A percentile compares a stretch with the other conserved stretches of the same genome.
These are phyloP conservation scores for Epithemia pelagica DNA, from an alignment of 108 stramenopile genomes.

Conservation along the genomic window DNA sequence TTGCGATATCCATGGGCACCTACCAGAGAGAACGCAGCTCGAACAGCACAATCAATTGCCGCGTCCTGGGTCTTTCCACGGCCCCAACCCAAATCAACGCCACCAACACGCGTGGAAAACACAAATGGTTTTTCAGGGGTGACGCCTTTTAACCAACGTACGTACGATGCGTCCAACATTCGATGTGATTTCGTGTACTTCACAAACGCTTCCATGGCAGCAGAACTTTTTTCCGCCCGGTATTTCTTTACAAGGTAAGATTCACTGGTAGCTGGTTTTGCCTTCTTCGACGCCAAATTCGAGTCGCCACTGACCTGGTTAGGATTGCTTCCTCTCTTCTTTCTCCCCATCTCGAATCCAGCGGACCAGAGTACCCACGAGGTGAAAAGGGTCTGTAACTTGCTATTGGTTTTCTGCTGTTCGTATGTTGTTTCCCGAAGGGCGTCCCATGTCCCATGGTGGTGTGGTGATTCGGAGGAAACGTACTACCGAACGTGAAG, in stretches of 20 bases:
- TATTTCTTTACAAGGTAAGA: constrained; percentile 77
- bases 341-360: constrained; percentile 9
- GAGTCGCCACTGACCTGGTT: neutral
- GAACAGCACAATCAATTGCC: constrained; percentile 71
- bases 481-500: too few species aligned
- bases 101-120: constrained; percentile 68
- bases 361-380: too few species aligned
- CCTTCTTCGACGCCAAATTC: neutral
- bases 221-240: constrained; percentile 62
- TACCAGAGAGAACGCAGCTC: constrained; percentile 77
- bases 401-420: too few species aligned
- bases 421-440: too few species aligned
- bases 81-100: constrained; percentile 74
- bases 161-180: constrained; percentile 77
- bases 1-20: constrained; percentile 83
- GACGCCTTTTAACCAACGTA: constrained; percentile 51
- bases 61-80: constrained; percentile 69
- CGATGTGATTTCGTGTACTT: constrained; percentile 82
- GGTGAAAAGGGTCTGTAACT: too few species aligned
- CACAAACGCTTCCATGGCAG: constrained; percentile 77
- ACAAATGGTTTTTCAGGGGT: constrained; percentile 70
- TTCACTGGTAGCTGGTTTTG: constrained; percentile 29
- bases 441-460: too few species aligned
- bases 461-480: too few species aligned
- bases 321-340: constrained; percentile 7